Base-by-base conservation (phyloP, 306 rosid genomes). In the Rosa persica region DNA sequence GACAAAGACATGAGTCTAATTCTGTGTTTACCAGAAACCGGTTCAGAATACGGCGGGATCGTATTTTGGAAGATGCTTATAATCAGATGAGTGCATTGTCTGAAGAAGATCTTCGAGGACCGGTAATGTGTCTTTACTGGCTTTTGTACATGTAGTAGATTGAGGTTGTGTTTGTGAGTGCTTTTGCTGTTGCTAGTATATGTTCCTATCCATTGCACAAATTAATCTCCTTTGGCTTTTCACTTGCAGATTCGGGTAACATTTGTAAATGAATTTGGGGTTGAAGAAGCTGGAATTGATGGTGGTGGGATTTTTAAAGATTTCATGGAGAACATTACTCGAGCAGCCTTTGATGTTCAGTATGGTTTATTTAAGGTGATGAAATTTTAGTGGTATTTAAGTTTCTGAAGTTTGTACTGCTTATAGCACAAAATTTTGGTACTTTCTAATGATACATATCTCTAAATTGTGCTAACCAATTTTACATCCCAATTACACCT, bases 251-350 rank as follows among this genome's bases (percentile, higher is more conserved):
- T 95, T 76, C 99, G 99, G 43, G 99, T 95, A 65, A 80, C 97
- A 16, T 95, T 95, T 85, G 90, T 95, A 81, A 95, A 95, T 84
- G 99, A 95, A 80, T 90, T 93, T 89, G 99, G 99, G 76, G 99
- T 93, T 81, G 99, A 95, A 89, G 99, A 95, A 86, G 99, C 98
- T 75, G 99, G 99, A 78, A 93, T 95, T 74, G 99, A 95, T 81
- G 99, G 99, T 42, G 98, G 99, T 71, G 99, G 99, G 76, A 95
- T 95, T 81, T 95, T 95, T 83, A 95, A 95, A 85, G 99, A 95
- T 88, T 95, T 95, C 83, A 95, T 95, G 99, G 99, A 95, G 85
- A 95, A 95, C 84, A 95, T 95, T 78, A 95, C 99, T 60, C 92
- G 93, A 74, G 99, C 99, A 82, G 97, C 99, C 77, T 95, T 95